Conservation (phyloP, 163 green algal species). For the Chlamydomonas reinhardtii region DNA sequence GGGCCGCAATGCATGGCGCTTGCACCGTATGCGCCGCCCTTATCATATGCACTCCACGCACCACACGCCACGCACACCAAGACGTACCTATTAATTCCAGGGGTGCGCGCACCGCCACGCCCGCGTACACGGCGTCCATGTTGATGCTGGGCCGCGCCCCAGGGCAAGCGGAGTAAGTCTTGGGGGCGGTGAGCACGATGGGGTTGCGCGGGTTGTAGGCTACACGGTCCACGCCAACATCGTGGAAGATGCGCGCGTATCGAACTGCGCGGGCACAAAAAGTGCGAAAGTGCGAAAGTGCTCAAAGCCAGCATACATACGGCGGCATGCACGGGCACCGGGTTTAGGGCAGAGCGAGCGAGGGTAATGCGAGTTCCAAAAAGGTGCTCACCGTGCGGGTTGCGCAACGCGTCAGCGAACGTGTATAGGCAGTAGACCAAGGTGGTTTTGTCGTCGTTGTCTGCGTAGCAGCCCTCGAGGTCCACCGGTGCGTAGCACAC, state of each 20-base stretch:
- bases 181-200: not conserved
- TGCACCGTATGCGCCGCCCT: too few species aligned
- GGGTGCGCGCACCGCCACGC: not conserved
- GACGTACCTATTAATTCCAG: not conserved
- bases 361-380: too few species aligned
- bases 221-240: slow-evolving; percentile 12
- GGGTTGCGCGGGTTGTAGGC: slow-evolving; percentile 13
- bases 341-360: too few species aligned
- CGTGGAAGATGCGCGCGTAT: not conserved
- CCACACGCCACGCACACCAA: too few species aligned
- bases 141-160: not conserved
- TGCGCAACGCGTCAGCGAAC: not conserved
- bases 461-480: not conserved
- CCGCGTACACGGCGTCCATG: not conserved
- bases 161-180: slow-evolving; percentile 7
- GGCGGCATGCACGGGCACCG: too few species aligned
- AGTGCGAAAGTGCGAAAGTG: too few species aligned
- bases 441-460: not conserved
- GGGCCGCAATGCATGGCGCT: too few species aligned
- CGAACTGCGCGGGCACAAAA: not conserved
- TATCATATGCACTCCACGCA: too few species aligned
- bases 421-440: slow-evolving; percentile 8
- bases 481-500: not conserved
- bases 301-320: too few species aligned
- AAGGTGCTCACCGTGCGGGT: not conserved